phyloP scores from a whole-genome alignment of 1,284 basidiomycete species.

The Malassezia equina region DNA sequence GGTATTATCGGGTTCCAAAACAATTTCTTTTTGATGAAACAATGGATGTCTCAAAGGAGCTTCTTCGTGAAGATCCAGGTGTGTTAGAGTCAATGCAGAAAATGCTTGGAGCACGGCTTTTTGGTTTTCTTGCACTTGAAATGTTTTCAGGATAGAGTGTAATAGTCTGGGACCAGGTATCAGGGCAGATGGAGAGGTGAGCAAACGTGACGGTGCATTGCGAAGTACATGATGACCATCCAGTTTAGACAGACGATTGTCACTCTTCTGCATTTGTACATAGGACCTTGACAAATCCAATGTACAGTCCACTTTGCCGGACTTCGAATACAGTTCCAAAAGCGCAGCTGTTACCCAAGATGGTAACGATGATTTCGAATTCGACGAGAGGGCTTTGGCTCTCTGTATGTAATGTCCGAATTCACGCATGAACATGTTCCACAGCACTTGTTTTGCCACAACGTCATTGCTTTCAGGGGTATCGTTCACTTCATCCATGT shows the following conservation, averaged over 20 bases:
- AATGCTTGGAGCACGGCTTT: background rate
- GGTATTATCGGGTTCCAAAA: slow-evolving; percentile 3
- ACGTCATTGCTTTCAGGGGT: background rate
- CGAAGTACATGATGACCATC: background rate
- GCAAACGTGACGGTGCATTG: background rate
- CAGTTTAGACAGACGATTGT: background rate
- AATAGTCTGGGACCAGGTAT: slow-evolving; percentile 6
- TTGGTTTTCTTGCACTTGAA: background rate
- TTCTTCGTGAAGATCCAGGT: background rate
- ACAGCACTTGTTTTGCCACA: background rate
- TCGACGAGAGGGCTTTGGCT: background rate
- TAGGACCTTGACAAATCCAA: background rate
- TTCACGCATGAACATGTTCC: slow-evolving; percentile 5
- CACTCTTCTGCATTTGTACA: background rate
- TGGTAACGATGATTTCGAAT: background rate
- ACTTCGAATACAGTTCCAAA: slow-evolving; percentile 8
- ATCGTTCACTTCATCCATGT: background rate
- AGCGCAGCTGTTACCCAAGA: slow-evolving; percentile 5
- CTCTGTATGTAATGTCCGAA: background rate
- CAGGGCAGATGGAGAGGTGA: background rate
- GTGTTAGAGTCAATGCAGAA: background rate
- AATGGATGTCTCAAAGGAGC: background rate
- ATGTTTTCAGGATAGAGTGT: background rate
- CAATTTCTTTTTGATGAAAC: background rate
- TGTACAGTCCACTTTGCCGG: background rate